Conservation (phyloP, 225 moss, liverwort and hornwort genomes). For the Takakia lepidozioides region DNA sequence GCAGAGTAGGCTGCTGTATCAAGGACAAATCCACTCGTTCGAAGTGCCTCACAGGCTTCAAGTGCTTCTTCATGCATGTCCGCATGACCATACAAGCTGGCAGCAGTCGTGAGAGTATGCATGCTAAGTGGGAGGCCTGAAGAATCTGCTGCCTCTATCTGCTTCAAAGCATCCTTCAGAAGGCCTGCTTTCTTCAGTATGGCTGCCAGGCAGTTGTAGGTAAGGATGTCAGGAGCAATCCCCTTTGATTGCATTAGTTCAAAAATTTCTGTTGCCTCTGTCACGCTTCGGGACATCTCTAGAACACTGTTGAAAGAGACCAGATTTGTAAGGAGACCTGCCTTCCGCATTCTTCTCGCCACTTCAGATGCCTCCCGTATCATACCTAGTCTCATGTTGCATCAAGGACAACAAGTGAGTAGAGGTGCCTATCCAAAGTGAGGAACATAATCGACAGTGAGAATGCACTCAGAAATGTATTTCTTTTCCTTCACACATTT, state of each 20-base stretch:
- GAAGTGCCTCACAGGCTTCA: slow-evolving; percentile 63
- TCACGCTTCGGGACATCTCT: slow-evolving; percentile 67
- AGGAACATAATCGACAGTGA: too few species aligned
- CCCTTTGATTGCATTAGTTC: slow-evolving; percentile 37
- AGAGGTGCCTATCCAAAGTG: too few species aligned
- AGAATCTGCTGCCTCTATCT: slow-evolving; percentile 45
- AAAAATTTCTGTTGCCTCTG: slow-evolving; percentile 62
- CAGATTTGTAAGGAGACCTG: slow-evolving; percentile 41
- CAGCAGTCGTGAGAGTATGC: slow-evolving; percentile 62
- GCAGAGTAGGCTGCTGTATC: slow-evolving; percentile 75
- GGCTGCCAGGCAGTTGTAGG: slow-evolving; percentile 68
- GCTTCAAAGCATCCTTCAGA: slow-evolving; percentile 44
- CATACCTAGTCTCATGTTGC: too few species aligned
- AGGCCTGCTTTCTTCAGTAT: slow-evolving; percentile 64
- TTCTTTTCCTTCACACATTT: too few species aligned
- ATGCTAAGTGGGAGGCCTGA: slow-evolving; percentile 54
- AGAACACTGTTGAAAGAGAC: slow-evolving; percentile 75
- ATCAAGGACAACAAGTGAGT: too few species aligned
- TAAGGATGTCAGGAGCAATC: slow-evolving; percentile 55
- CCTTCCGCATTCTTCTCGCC: slow-evolving; percentile 54
- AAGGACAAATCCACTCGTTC: slow-evolving; percentile 51
- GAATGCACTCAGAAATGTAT: too few species aligned
- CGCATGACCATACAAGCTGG: slow-evolving; percentile 60
- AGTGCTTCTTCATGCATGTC: slow-evolving; percentile 62
- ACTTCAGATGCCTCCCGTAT: slow-evolving; percentile 50